phyloP scores from a whole-genome alignment of 2,329 filamentous ascomycete species.

The Setomelanomma holmii region DNA sequence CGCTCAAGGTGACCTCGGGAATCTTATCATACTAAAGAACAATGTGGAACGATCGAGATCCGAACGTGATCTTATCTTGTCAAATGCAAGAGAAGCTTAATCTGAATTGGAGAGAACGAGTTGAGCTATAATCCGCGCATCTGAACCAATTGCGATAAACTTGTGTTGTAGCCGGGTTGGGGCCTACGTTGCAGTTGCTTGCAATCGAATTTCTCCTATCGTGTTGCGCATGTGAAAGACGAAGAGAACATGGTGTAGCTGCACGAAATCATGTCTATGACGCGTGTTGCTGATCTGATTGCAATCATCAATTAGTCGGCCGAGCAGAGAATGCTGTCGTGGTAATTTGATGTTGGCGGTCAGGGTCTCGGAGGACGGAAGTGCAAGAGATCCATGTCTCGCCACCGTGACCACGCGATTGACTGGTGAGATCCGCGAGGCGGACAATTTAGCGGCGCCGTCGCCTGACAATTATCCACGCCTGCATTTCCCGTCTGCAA shows the following conservation, averaged over 20 bases:
- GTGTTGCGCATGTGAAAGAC: neutral
- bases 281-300: neutral
- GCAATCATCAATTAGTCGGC: conserved; percentile 1
- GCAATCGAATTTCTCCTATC: too few relatives aligned
- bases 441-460: conserved; percentile 17
- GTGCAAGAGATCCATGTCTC: conserved; percentile 21
- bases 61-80: too few relatives aligned
- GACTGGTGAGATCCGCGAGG: conserved; percentile 24
- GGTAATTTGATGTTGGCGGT: conserved; percentile 4
- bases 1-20: too few relatives aligned
- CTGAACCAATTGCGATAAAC: too few relatives aligned
- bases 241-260: neutral
- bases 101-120: too few relatives aligned
- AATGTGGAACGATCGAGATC: too few relatives aligned
- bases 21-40: too few relatives aligned
- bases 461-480: conserved; percentile 28
- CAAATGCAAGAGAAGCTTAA: too few relatives aligned
- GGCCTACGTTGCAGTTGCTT: too few relatives aligned
- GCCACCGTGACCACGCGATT: conserved; percentile 19
- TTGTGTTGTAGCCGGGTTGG: too few relatives aligned
- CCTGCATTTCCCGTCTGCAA: conserved; percentile 10
- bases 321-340: conserved; percentile 13
- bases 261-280: neutral
- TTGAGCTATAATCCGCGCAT: too few relatives aligned
- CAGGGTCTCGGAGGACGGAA: conserved; percentile 19